These are phyloP conservation scores for Quillaja saponaria DNA, from an alignment of 306 rosid genomes.

Conservation along the genomic window DNA sequence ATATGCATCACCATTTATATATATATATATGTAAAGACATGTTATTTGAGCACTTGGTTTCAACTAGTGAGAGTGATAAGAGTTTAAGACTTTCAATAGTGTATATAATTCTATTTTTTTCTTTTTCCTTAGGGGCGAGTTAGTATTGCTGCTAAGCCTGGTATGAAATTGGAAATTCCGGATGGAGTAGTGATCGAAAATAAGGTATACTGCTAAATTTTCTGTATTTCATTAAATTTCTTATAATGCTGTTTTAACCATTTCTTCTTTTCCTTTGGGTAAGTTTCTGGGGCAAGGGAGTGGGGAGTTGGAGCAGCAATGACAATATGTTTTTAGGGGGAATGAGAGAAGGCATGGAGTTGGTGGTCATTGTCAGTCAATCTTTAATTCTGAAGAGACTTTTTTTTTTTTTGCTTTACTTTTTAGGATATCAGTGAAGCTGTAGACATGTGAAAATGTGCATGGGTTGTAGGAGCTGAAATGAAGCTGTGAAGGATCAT, in stretches of 20 bases:
- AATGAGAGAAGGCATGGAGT: too few species aligned
- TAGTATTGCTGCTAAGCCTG: slow-evolving; percentile 59
- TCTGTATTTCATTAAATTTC: slow-evolving; percentile 3
- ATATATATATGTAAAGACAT: slow-evolving; percentile 12
- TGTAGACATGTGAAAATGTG: slow-evolving; percentile 38
- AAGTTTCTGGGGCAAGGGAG: background rate
- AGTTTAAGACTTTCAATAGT: slow-evolving; percentile 11
- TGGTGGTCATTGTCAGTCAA: background rate
- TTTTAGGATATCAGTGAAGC: slow-evolving; percentile 57
- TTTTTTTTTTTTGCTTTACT: slow-evolving; percentile 6
- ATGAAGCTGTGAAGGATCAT: slow-evolving; percentile 20
- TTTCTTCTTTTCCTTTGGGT: background rate
- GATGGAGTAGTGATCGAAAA: slow-evolving; percentile 60
- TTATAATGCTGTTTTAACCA: slow-evolving; percentile 6
- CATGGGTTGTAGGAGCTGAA: slow-evolving; percentile 17
- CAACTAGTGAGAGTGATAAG: too few species aligned
- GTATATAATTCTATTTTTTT: slow-evolving; percentile 19
- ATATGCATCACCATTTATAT: background rate
- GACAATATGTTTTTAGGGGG: too few species aligned
- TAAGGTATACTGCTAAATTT: slow-evolving; percentile 51
- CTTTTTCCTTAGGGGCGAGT: slow-evolving; percentile 64
- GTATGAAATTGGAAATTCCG: slow-evolving; percentile 65
- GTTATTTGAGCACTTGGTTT: too few species aligned
- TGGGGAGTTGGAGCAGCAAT: too few species aligned
- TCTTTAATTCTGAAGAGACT: background rate